Evolutionary conservation across 805 yeast genomes (phyloP).

Genomic region (Hanseniaspora singularis): DNA sequence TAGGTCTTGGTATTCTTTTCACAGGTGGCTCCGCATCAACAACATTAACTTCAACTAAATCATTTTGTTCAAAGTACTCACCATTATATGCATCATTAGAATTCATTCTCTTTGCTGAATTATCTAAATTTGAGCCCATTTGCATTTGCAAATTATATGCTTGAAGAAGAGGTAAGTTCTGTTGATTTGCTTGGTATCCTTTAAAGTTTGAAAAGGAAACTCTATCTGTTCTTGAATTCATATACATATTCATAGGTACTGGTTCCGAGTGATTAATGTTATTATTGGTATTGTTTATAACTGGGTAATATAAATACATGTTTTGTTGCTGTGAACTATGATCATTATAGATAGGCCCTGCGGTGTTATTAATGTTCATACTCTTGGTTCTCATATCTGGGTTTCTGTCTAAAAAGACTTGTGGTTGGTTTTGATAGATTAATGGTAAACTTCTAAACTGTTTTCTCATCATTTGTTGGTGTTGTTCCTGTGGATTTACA

Average conservation of each 20-base stretch:
- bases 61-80: background rate
- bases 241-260: background rate
- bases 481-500: background rate
- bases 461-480: background rate
- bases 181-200: background rate
- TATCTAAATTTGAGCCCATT: background rate
- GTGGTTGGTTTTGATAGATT: constrained; percentile 2
- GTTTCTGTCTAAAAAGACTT: background rate
- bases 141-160: too few species aligned
- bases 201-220: background rate
- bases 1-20: constrained; percentile 58
- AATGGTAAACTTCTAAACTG: constrained; percentile 1
- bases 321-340: too few species aligned
- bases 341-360: too few species aligned
- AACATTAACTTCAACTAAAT: constrained; percentile 7
- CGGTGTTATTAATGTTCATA: background rate
- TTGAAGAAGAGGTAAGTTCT: background rate
- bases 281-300: too few species aligned
- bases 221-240: background rate
- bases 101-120: background rate
- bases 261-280: too few species aligned
- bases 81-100: background rate
- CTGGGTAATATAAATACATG: too few species aligned
- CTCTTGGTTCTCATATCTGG: background rate
- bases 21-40: constrained; percentile 8